A percentile compares a stretch with the other conserved stretches of the same genome.
These are phyloP conservation scores for Agapanthus africanus DNA, from an alignment of 106 monocot species.

Conservation along the genomic window DNA sequence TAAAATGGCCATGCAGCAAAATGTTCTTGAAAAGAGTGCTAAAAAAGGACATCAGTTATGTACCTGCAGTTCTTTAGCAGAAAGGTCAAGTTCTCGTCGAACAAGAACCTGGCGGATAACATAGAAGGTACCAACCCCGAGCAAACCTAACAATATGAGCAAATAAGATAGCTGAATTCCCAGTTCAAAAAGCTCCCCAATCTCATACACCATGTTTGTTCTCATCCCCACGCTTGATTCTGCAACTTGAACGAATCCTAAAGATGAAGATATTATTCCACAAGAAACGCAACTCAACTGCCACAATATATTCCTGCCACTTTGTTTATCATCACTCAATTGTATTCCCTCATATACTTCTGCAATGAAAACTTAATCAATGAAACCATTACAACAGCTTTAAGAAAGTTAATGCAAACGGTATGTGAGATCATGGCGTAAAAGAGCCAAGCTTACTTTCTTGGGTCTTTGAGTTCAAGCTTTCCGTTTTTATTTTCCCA, in stretches of 20 bases:
- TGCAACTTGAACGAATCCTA: slow-evolving; percentile 44
- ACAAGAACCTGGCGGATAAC: slow-evolving; percentile 96
- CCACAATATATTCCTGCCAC: slow-evolving; percentile 1
- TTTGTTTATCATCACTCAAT: slow-evolving; percentile 5
- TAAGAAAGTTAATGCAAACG: not conserved
- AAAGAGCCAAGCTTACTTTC: slow-evolving; percentile 3
- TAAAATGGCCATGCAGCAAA: too few species aligned
- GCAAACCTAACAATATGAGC: slow-evolving; percentile 65
- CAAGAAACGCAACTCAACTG: slow-evolving; percentile 27
- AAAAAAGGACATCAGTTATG: not conserved
- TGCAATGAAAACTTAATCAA: too few species aligned
- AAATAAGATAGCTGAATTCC: slow-evolving; percentile 91
- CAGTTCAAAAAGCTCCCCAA: slow-evolving; percentile 81
- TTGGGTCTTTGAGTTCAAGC: not conserved
- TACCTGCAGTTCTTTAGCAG: slow-evolving; percentile 85
- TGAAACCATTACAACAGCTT: too few species aligned
- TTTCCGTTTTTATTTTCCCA: slow-evolving; percentile 2
- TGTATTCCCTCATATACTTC: too few species aligned
- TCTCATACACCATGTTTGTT: slow-evolving; percentile 61
- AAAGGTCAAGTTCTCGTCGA: slow-evolving; percentile 88
- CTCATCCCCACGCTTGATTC: slow-evolving; percentile 36
- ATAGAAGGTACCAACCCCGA: slow-evolving; percentile 84
- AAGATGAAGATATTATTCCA: slow-evolving; percentile 40
- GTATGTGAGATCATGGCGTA: not conserved
- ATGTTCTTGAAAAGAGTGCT: not conserved